Base-by-base conservation (phyloP, 495 filamentous ascomycete species). In the Neurospora hispaniola region DNA sequence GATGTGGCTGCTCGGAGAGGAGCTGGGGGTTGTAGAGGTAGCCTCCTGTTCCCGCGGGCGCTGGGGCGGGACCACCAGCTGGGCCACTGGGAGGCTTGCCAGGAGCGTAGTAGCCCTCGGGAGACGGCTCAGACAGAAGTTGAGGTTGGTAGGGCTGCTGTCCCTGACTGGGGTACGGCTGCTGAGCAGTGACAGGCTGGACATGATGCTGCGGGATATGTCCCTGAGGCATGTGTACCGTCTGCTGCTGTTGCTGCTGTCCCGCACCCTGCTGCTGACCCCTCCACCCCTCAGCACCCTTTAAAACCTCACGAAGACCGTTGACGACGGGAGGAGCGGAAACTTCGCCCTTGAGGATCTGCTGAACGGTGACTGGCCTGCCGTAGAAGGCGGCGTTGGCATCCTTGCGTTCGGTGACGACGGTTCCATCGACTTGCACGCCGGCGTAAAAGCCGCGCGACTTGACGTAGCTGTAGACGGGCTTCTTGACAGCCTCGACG, bases 391-490 rank as follows among this genome's bases (percentile, higher is more conserved):
- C 83, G 70, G 91, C 90, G 78, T 96, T 96, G 80, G 93, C 92
- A 71, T 92, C 90, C n/a, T 88, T 90, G 14, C 93, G 86, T 81
- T 93, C 91, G 69, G 93, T 89, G 73, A 96, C 84, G 41, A 94
- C 86, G 0, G 92, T 94, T 1, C 93, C 93, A 75, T 94, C 92
- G 62, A 94, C 83, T 72, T 92, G 90, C 11, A 94, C 85, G 31
- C 92, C 92, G 6, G 90, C 92, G 73, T 93, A 94, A 43, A 94
- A 85, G 5, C 93, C 93, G 46, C 92, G 87, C 74, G 88, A 91
- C 82, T 94, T 94, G 83, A 94, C 87, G 76, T 96, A 96, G 43
- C 89, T 92, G 85, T 90, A 94, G 12, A 94, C 86, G 1, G 93
- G 92, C 72, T 79, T 82, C 31, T 77, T 76, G 71, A 81, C 69